Evolutionary conservation across 2,329 filamentous ascomycete species (phyloP), one percentile per base, ranked within the genome.

Genomic region (Phialophora expanda): DNA sequence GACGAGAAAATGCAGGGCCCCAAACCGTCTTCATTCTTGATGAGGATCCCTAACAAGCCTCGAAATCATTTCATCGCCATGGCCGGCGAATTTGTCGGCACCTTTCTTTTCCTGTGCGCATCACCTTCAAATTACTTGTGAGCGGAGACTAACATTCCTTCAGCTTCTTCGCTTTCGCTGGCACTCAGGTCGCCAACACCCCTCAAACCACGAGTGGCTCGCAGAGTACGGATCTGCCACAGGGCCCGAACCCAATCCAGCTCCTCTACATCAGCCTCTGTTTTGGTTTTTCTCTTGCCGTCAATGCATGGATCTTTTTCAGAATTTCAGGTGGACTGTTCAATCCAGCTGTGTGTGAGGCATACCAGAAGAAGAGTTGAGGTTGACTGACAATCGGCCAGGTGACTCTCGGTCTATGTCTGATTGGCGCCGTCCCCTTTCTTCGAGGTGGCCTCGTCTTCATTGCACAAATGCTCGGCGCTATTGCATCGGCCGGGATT

Each of bases 391-490:
- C 44, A 56, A 12, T 14, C 57, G 46, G 3, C 46, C 22, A 81
- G 80, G 80, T 84, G n/a, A 87, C 87, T 0, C 75, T 90, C 0
- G 86, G 83, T 1, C 82, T 90, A 22, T 81, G 83, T n/a, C 78
- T 89, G 3, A 83, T 85, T 56, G 85, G 86, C 1, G 85, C 83
- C 4, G 78, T 89, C 51, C 79, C 79, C n/a, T 79, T 82, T 17
- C 24, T 85, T 1, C 84, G 87, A 4, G 84, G 81, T 4, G 67
- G 81, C 1, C 70, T 85, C 1, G 80, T 89, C 58, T 76, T 88
- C 58, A 75, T 82, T 4, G 82, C 85, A 1, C 88, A 90, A 73
- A 72, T 90, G 8, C 72, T 87, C 1, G 88, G 79, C 4, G 84
- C 81, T 5, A 88, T 90, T 53, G 81, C 83, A 1, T 84, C 88